These are phyloP conservation scores for Scalesia atractyloides DNA, from an alignment of 129 eudicot genomes.

Conservation along the genomic window DNA sequence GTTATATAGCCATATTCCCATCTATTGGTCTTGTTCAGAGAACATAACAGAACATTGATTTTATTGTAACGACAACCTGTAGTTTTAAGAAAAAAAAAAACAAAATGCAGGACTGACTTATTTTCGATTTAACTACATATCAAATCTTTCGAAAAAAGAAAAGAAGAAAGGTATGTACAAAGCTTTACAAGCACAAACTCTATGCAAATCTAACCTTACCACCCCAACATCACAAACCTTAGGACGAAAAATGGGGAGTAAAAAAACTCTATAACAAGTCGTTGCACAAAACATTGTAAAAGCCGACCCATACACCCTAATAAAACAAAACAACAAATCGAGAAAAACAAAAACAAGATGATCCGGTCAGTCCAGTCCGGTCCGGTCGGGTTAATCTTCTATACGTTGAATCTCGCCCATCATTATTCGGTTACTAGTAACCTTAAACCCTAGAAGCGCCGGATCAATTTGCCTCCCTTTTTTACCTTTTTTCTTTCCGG, in stretches of 20 bases:
- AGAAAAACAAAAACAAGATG: not conserved
- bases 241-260: conserved; percentile 23
- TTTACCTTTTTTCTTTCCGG: conserved; percentile 86
- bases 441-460: conserved; percentile 80
- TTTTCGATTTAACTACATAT: conserved; percentile 19
- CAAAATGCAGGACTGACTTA: not conserved
- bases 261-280: conserved; percentile 14
- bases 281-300: conserved; percentile 23
- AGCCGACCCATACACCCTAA: conserved; percentile 21
- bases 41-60: too few relatives aligned
- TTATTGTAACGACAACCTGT: too few relatives aligned
- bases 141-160: not conserved
- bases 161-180: conserved; percentile 18
- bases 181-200: conserved; percentile 31
- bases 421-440: conserved; percentile 81
- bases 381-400: conserved; percentile 46
- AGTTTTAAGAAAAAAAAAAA: not conserved
- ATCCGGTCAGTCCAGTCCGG: not conserved
- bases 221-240: conserved; percentile 33
- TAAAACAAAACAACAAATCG: conserved; percentile 12
- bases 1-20: too few relatives aligned
- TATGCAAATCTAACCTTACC: conserved; percentile 18
- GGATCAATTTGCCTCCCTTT: conserved; percentile 88
- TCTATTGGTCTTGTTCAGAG: too few relatives aligned
- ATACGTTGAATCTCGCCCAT: conserved; percentile 85